Evolutionary conservation across 2,329 filamentous ascomycete genomes (phyloP).

Genomic region (Paraphoma sp.): DNA sequence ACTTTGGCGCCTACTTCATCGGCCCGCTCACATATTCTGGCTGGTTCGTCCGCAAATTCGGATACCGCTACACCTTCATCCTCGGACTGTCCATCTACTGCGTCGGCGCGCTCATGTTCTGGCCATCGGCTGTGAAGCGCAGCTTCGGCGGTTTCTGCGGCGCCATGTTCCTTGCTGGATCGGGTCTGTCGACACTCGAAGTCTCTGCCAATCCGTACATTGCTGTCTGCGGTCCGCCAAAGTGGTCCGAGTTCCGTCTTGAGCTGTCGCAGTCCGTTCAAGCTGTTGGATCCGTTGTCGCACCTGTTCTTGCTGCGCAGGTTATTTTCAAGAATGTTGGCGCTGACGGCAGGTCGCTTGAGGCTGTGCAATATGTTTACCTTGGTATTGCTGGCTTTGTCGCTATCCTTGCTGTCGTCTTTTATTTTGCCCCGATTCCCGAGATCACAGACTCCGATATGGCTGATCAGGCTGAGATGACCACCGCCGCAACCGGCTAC

Average conservation of each 20-base stretch:
- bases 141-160: constrained; percentile 78
- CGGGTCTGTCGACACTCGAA: constrained; percentile 75
- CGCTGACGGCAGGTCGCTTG: constrained; percentile 62
- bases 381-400: constrained; percentile 80
- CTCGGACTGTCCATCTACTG: constrained; percentile 72
- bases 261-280: constrained; percentile 81
- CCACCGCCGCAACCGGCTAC: constrained; percentile 54
- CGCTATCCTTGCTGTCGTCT: constrained; percentile 68
- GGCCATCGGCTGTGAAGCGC: constrained; percentile 76
- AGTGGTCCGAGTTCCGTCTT: constrained; percentile 77
- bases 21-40: constrained; percentile 61
- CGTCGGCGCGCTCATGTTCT: constrained; percentile 79
- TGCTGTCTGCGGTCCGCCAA: constrained; percentile 68
- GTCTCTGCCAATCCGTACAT: constrained; percentile 81
- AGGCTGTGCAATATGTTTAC: constrained; percentile 80
- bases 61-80: constrained; percentile 83
- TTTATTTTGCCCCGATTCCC: constrained; percentile 71
- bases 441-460: constrained; percentile 77
- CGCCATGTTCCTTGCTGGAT: constrained; percentile 74
- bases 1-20: constrained; percentile 66
- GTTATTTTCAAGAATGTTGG: constrained; percentile 74
- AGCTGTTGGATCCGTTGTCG: constrained; percentile 75
- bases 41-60: constrained; percentile 72
- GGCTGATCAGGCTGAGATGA: constrained; percentile 47
- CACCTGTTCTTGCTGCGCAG: constrained; percentile 74